These are phyloP conservation scores for Cucurbita maxima DNA, from an alignment of 306 rosid genomes.

Conservation along the genomic window DNA sequence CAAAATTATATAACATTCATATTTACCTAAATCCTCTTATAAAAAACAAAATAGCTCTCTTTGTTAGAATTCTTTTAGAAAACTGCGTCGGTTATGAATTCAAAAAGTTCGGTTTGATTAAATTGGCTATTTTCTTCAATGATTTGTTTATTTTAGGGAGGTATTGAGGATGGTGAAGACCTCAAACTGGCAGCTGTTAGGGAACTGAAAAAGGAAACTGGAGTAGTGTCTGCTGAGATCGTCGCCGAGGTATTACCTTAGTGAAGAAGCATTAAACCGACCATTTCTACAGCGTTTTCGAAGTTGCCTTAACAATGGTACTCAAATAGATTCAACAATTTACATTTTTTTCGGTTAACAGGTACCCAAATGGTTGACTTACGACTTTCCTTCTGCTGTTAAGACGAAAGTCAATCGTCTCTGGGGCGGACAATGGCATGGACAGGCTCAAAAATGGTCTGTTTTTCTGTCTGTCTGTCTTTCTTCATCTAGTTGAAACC, in stretches of 20 bases:
- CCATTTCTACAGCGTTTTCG: not conserved
- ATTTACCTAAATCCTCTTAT: not conserved
- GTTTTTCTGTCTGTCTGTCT: slow-evolving; percentile 14
- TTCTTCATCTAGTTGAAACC: not conserved
- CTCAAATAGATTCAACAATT: not conserved
- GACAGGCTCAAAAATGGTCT: slow-evolving; percentile 94
- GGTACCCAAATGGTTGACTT: slow-evolving; percentile 88
- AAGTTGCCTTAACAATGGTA: not conserved
- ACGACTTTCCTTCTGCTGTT: slow-evolving; percentile 93
- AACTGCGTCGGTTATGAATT: not conserved
- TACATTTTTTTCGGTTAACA: slow-evolving; percentile 23
- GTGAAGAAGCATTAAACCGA: not conserved
- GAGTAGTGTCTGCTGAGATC: slow-evolving; percentile 68
- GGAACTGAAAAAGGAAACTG: slow-evolving; percentile 90
- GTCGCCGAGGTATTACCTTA: slow-evolving; percentile 44
- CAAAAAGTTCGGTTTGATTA: not conserved
- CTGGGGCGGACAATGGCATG: slow-evolving; percentile 99
- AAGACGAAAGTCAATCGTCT: slow-evolving; percentile 88
- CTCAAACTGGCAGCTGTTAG: slow-evolving; percentile 78
- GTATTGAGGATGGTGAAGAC: slow-evolving; percentile 91
- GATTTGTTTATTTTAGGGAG: slow-evolving; percentile 38
- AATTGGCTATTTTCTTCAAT: not conserved
- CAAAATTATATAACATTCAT: not conserved
- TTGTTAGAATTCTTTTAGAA: not conserved
- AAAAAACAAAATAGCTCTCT: not conserved